Conservation (phyloP, 2,329 filamentous ascomycete species). For the Rosellinia necatrix region DNA sequence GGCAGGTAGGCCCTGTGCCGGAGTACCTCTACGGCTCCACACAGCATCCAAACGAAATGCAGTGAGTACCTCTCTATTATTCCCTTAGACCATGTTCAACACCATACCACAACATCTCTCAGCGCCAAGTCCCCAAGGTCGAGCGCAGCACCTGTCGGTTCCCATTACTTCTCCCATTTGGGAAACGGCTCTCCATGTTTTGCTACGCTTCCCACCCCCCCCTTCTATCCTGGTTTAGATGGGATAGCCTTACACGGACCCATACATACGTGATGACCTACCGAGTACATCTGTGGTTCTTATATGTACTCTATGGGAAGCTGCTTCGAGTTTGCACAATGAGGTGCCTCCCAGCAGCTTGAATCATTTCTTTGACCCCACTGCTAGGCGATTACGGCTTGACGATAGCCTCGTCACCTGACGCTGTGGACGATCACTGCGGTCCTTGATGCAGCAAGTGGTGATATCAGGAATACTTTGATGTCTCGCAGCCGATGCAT, state of each 20-base stretch:
- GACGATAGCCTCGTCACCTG: conserved; percentile 32
- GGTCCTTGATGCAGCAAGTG: conserved; percentile 4
- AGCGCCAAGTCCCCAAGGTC: conserved; percentile 16
- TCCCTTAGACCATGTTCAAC: conserved; percentile 16
- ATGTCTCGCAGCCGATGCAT: background rate
- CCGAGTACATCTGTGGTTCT: conserved; percentile 4
- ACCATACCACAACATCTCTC: conserved; percentile 19
- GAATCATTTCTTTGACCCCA: conserved; percentile 20
- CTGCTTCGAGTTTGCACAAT: conserved; percentile 10
- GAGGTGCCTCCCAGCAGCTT: conserved; percentile 29
- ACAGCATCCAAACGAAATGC: conserved; percentile 60
- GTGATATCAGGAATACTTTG: background rate
- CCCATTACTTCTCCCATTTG: conserved; percentile 15
- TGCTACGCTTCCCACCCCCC: conserved; percentile 11
- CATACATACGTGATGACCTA: conserved; percentile 3
- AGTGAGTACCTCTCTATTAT: conserved; percentile 56
- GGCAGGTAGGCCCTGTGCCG: conserved; percentile 64
- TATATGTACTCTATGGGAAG: conserved; percentile 8
- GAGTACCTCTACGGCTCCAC: conserved; percentile 60
- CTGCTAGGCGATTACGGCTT: conserved; percentile 27
- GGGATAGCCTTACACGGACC: conserved; percentile 14
- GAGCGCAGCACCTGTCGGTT: conserved; percentile 18
- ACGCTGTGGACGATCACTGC: conserved; percentile 13
- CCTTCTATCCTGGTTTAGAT: conserved; percentile 10
- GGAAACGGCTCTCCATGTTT: conserved; percentile 9